Evolutionary conservation across 2,329 filamentous ascomycete species (phyloP).

Genomic region (Talaromyces sp.): DNA sequence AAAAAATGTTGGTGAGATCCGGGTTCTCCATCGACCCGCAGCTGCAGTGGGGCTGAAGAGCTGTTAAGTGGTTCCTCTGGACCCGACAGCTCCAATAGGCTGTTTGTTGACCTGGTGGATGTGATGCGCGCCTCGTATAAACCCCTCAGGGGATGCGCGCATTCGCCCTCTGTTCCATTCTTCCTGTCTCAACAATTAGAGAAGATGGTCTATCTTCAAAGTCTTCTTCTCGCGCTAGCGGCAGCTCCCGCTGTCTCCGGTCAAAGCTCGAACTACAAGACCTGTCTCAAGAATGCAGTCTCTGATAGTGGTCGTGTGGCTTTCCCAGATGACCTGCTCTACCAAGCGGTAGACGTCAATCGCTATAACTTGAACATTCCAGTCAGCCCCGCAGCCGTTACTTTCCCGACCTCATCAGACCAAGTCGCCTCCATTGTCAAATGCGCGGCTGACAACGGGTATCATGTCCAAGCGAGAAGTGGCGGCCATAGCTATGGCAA

Average conservation of each 20-base stretch:
- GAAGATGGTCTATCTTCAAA: background rate
- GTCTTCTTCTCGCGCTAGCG: background rate
- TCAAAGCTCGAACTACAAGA: background rate
- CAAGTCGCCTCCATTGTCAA: conserved; percentile 52
- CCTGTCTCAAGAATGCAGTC: background rate
- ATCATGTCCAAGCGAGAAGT: conserved; percentile 55
- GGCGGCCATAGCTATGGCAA: conserved; percentile 60
- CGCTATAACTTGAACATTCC: conserved; percentile 19
- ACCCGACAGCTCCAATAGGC: background rate
- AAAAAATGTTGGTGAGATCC: background rate
- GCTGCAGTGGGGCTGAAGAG: background rate
- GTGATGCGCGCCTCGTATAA: background rate
- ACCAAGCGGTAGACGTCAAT: conserved; percentile 10
- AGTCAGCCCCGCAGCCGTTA: conserved; percentile 33
- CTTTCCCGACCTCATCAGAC: conserved; percentile 35
- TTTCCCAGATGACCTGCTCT: conserved; percentile 11
- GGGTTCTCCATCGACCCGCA: too few relatives aligned
- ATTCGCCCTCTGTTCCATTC: background rate
- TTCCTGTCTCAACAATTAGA: background rate
- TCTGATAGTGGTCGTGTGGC: conserved; percentile 7
- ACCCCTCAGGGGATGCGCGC: background rate
- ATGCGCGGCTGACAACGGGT: conserved; percentile 46
- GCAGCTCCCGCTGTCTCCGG: background rate
- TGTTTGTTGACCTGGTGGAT: background rate
- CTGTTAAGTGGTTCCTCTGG: background rate